phyloP scores from a whole-genome alignment of 2,329 filamentous ascomycete genomes.

The Pseudogymnoascus sp. region DNA sequence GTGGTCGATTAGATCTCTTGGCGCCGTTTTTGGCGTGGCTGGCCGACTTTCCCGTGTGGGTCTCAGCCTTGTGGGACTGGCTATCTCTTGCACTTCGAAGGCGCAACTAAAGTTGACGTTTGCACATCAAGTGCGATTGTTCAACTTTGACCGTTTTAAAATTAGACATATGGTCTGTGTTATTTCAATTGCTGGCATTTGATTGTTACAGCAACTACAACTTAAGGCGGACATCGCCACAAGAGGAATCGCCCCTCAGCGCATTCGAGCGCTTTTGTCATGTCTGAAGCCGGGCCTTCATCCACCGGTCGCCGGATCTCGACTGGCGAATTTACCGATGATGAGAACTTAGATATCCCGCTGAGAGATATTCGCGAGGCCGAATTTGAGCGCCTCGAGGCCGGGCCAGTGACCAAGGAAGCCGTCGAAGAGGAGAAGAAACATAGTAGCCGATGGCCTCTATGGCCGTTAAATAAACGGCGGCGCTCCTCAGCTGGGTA shows the following conservation, averaged over 20 bases:
- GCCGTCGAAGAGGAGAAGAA: background rate
- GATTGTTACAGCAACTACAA: background rate
- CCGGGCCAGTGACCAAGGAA: background rate
- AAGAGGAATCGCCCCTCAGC: background rate
- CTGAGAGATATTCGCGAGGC: constrained; percentile 2
- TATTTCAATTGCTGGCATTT: constrained; percentile 4
- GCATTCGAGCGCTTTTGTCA: background rate
- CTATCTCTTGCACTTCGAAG: background rate
- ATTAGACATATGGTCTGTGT: background rate
- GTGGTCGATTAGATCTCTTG: constrained; percentile 6
- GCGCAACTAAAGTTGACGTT: background rate
- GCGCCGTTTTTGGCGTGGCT: background rate
- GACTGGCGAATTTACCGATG: constrained; percentile 2
- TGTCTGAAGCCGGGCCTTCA: background rate
- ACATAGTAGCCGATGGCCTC: background rate
- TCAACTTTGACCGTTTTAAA: background rate
- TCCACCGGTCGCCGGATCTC: background rate
- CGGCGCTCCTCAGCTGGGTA: background rate
- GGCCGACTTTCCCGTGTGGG: constrained; percentile 3
- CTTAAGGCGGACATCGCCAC: background rate
- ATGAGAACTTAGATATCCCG: background rate
- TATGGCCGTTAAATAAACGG: background rate
- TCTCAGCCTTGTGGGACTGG: constrained; percentile 3
- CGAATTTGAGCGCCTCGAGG: constrained; percentile 1
- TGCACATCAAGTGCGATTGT: background rate